A percentile compares a stretch with the other conserved stretches of the same genome.
These are phyloP conservation scores for Plasmodium knowlesi DNA, from an alignment of 169 alveolate genomes.

Conservation along the genomic window DNA sequence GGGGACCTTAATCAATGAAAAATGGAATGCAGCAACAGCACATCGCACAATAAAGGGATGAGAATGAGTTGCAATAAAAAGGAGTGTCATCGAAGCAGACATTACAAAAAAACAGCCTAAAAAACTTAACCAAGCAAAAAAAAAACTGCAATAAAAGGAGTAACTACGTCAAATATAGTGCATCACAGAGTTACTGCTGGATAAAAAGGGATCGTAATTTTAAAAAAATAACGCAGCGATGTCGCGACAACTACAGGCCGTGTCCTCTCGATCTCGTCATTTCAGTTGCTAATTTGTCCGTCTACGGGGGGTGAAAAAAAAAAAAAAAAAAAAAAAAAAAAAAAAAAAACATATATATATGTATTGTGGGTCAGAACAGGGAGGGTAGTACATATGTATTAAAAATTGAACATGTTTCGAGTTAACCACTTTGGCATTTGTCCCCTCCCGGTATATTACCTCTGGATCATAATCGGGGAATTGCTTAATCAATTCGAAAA, in stretches of 20 bases:
- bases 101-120: background rate
- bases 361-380: background rate
- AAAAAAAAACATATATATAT: background rate
- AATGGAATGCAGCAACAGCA: background rate
- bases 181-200: background rate
- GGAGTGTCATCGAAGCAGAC: background rate
- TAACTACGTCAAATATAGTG: background rate
- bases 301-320: background rate
- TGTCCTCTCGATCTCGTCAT: conserved; percentile 31
- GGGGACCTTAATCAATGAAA: background rate
- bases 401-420: background rate
- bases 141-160: background rate
- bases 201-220: background rate
- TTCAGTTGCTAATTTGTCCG: conserved; percentile 37
- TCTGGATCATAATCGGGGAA: conserved; percentile 75
- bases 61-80: background rate
- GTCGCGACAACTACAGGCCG: conserved; percentile 15
- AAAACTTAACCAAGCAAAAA: background rate
- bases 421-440: background rate
- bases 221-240: background rate
- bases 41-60: background rate
- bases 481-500: conserved; percentile 55
- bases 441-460: conserved; percentile 5
- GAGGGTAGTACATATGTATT: background rate
- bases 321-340: background rate